A percentile compares a stretch with the other conserved stretches of the same genome.
phyloP scores from a whole-genome alignment of 306 rosid species.

The Rosa persica region DNA sequence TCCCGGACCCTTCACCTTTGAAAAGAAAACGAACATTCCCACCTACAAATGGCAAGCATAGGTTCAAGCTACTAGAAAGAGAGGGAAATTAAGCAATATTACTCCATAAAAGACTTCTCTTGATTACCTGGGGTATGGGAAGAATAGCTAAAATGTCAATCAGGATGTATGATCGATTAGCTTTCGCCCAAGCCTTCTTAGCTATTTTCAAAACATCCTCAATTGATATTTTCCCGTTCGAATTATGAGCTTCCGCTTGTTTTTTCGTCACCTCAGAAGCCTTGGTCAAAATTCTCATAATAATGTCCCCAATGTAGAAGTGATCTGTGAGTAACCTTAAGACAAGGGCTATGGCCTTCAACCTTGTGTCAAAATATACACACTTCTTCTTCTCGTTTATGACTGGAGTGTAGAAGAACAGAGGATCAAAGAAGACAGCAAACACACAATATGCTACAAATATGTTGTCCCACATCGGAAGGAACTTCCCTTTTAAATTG shows the following conservation, averaged over 20 bases:
- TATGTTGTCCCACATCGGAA: conserved; percentile 23
- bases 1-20: not conserved
- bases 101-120: not conserved
- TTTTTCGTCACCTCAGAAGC: not conserved
- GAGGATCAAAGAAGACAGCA: conserved; percentile 36
- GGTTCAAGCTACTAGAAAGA: not conserved
- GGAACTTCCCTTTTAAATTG: not conserved
- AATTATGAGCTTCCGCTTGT: not conserved
- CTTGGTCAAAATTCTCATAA: not conserved
- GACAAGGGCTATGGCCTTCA: conserved; percentile 14
- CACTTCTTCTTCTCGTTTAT: conserved; percentile 24
- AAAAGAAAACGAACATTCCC: not conserved
- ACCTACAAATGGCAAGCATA: conserved; percentile 15
- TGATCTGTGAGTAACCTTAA: conserved; percentile 25
- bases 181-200: not conserved
- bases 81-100: not conserved
- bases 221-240: not conserved
- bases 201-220: not conserved
- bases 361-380: conserved; percentile 23
- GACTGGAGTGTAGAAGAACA: conserved; percentile 35
- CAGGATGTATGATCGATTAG: not conserved
- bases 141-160: conserved; percentile 35
- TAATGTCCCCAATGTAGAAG: conserved; percentile 25
- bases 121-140: conserved; percentile 29
- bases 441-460: conserved; percentile 29